These are phyloP conservation scores for Gaertneriomyces semiglobifer DNA, from an alignment of 192 early-diverging fungal genomes.

Conservation along the genomic window DNA sequence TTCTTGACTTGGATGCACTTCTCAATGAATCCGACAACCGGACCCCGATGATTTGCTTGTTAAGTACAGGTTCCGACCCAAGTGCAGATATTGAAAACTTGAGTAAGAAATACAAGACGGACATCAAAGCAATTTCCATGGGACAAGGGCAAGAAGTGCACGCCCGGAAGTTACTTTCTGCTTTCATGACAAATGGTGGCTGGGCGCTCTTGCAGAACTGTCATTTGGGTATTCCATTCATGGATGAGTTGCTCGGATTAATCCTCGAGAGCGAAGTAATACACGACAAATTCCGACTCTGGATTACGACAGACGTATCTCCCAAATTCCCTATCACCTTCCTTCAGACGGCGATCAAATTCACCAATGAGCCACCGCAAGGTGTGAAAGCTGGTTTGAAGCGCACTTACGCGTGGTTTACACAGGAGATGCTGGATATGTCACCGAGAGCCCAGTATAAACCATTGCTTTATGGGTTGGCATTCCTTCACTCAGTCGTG, in stretches of 20 bases:
- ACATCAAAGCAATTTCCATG: constrained; percentile 70
- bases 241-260: constrained; percentile 58
- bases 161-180: constrained; percentile 55
- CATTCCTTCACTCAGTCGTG: constrained; percentile 65
- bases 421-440: constrained; percentile 71
- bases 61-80: constrained; percentile 61
- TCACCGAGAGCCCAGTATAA: constrained; percentile 61
- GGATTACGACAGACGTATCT: constrained; percentile 62
- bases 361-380: constrained; percentile 67
- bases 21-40: constrained; percentile 56
- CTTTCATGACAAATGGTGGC: constrained; percentile 62
- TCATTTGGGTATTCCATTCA: constrained; percentile 63
- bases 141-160: constrained; percentile 68
- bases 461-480: constrained; percentile 58
- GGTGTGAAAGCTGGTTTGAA: constrained; percentile 65
- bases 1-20: constrained; percentile 61
- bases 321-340: constrained; percentile 64
- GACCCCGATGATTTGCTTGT: constrained; percentile 67
- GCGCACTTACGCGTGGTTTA: constrained; percentile 63
- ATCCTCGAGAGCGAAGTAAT: constrained; percentile 56
- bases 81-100: constrained; percentile 65
- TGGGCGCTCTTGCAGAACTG: constrained; percentile 67
- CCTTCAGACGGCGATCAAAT: constrained; percentile 64
- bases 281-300: constrained; percentile 64
- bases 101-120: constrained; percentile 60